These are phyloP conservation scores for Linderniella brevidens DNA, from an alignment of 257 asterid genomes.

Conservation along the genomic window DNA sequence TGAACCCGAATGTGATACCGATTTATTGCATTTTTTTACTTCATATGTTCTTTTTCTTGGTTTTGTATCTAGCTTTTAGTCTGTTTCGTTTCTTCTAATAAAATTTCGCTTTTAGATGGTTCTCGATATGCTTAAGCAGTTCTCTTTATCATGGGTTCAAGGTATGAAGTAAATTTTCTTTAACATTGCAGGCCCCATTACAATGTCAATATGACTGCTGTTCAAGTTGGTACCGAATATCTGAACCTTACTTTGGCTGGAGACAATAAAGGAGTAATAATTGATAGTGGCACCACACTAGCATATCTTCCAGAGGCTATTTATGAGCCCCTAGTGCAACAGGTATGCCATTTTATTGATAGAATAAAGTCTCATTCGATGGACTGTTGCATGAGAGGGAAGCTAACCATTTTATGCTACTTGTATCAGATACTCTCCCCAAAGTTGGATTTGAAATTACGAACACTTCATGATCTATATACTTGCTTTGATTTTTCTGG, in stretches of 20 bases:
- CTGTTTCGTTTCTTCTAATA: too few relatives aligned
- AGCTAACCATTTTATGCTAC: conserved; percentile 10
- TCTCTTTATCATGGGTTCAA: background rate
- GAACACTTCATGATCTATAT: conserved; percentile 60
- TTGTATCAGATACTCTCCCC: conserved; percentile 63
- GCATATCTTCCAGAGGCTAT: conserved; percentile 86
- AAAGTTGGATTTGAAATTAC: conserved; percentile 68
- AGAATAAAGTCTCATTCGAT: conserved; percentile 3
- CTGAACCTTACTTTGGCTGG: conserved; percentile 51
- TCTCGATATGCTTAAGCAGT: conserved; percentile 2
- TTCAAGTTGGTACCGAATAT: conserved; percentile 58
- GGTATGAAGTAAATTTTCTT: background rate
- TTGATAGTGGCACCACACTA: conserved; percentile 96
- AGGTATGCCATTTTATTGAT: conserved; percentile 29
- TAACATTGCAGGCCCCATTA: conserved; percentile 64
- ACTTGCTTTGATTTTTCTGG: conserved; percentile 87
- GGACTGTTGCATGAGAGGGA: background rate
- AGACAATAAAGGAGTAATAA: conserved; percentile 68
- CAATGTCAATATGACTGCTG: conserved; percentile 90
- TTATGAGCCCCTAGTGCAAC: conserved; percentile 56
- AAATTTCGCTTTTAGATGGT: background rate
- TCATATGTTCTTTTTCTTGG: too few relatives aligned
- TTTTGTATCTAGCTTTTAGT: too few relatives aligned
- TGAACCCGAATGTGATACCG: too few relatives aligned
- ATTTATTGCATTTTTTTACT: too few relatives aligned